Percentiles rank a stretch among this genome's conserved stretches.
phyloP scores from a whole-genome alignment of 805 yeast species.

The Pichia insulana region DNA sequence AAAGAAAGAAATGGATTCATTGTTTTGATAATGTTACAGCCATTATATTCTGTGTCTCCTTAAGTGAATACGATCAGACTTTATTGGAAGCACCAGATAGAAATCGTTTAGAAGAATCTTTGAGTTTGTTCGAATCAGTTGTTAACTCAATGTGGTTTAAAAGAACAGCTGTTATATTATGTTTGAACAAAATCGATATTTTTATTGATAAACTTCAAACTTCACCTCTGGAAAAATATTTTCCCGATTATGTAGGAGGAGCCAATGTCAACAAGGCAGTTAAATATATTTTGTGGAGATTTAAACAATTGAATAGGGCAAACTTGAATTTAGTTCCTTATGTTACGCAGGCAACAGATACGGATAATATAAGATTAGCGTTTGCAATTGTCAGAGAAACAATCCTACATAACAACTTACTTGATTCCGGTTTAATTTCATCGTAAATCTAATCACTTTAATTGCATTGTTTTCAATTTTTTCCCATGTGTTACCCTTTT shows the following conservation, averaged over 20 bases:
- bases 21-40: conserved; percentile 89
- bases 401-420: conserved; percentile 44
- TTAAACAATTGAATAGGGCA: conserved; percentile 74
- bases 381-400: conserved; percentile 54
- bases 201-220: conserved; percentile 77
- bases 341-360: conserved; percentile 91
- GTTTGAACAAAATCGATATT: conserved; percentile 83
- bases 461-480: too few species aligned
- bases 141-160: conserved; percentile 91
- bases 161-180: conserved; percentile 75
- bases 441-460: background rate
- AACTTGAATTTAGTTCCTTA: conserved; percentile 81
- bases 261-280: conserved; percentile 83
- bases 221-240: conserved; percentile 73
- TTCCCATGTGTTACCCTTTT: background rate
- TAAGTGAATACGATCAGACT: conserved; percentile 85
- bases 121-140: conserved; percentile 80
- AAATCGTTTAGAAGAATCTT: conserved; percentile 72
- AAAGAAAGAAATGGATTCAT: conserved; percentile 95
- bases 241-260: conserved; percentile 92
- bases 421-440: conserved; percentile 44
- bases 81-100: conserved; percentile 68
- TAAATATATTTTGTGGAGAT: conserved; percentile 84
- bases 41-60: conserved; percentile 83
- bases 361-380: conserved; percentile 78